Evolutionary conservation across 148 eudicot species (phyloP).

Genomic region (Fagopyrum tataricum): DNA sequence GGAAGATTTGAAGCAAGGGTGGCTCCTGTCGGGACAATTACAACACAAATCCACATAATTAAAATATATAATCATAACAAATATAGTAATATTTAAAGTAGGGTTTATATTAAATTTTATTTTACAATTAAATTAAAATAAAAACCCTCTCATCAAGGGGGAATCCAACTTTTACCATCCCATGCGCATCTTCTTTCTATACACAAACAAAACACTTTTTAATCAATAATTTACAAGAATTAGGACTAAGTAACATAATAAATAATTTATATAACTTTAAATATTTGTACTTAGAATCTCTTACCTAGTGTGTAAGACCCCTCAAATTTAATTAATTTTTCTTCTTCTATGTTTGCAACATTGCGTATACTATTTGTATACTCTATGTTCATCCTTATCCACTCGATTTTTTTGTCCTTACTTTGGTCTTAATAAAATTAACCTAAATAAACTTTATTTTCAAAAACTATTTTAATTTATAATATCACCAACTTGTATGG

Average conservation of each 20-base stretch:
- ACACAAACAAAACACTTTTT: not conserved
- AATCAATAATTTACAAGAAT: not conserved
- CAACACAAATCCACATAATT: not conserved
- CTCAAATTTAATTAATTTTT: not conserved
- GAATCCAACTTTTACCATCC: conserved; percentile 5
- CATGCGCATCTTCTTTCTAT: conserved; percentile 3
- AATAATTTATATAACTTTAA: not conserved
- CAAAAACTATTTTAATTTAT: too few species aligned
- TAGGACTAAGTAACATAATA: not conserved
- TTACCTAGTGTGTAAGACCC: not conserved
- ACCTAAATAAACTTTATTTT: too few species aligned
- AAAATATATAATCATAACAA: not conserved
- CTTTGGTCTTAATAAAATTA: too few species aligned
- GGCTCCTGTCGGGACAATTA: conserved; percentile 29
- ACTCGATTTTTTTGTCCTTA: not conserved
- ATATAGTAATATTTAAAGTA: not conserved
- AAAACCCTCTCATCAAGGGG: not conserved
- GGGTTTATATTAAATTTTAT: not conserved
- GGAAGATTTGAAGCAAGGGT: conserved; percentile 33
- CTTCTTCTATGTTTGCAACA: too few species aligned
- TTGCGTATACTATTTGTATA: too few species aligned
- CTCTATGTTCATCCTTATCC: conserved; percentile 10
- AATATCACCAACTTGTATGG: too few species aligned
- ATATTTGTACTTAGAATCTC: not conserved
- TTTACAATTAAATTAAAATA: not conserved